Conservation (phyloP, 768 basidiomycete species). For the Boletus reticuloceps region DNA sequence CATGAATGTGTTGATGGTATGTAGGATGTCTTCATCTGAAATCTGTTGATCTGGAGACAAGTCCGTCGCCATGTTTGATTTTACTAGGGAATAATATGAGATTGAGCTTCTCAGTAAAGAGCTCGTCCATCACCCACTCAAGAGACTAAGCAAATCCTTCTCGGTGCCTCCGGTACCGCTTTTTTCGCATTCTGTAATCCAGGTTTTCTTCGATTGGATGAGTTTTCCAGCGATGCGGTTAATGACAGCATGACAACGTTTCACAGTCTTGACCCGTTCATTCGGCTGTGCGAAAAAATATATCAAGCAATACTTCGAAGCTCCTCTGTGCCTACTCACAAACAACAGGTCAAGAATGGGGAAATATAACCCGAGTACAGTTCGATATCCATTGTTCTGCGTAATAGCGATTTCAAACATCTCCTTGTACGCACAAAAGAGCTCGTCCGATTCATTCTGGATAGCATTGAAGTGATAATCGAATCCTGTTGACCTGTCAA, state of each 20-base stretch:
- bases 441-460: slow-evolving; percentile 71
- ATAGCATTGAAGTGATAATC: slow-evolving; percentile 87
- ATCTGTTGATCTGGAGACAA: slow-evolving; percentile 67
- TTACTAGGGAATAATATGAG: slow-evolving; percentile 49
- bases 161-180: slow-evolving; percentile 51
- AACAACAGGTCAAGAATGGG: slow-evolving; percentile 55
- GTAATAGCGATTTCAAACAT: slow-evolving; percentile 78
- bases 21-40: slow-evolving; percentile 83
- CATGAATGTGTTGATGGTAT: slow-evolving; percentile 87
- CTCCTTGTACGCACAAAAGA: slow-evolving; percentile 78
- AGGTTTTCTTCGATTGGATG: slow-evolving; percentile 76
- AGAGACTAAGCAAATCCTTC: slow-evolving; percentile 73
- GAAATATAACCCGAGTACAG: slow-evolving; percentile 53
- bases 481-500: slow-evolving; percentile 53
- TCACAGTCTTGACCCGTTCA: slow-evolving; percentile 44
- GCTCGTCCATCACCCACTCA: slow-evolving; percentile 51
- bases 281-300: slow-evolving; percentile 46
- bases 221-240: slow-evolving; percentile 69
- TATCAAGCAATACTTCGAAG: neutral
- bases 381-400: slow-evolving; percentile 45
- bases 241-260: slow-evolving; percentile 60
- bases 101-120: neutral
- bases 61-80: slow-evolving; percentile 75
- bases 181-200: slow-evolving; percentile 59
- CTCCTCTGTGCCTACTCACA: slow-evolving; percentile 38